phyloP scores from a whole-genome alignment of 2,329 filamentous ascomycete species.

The Diaporthe capsici region DNA sequence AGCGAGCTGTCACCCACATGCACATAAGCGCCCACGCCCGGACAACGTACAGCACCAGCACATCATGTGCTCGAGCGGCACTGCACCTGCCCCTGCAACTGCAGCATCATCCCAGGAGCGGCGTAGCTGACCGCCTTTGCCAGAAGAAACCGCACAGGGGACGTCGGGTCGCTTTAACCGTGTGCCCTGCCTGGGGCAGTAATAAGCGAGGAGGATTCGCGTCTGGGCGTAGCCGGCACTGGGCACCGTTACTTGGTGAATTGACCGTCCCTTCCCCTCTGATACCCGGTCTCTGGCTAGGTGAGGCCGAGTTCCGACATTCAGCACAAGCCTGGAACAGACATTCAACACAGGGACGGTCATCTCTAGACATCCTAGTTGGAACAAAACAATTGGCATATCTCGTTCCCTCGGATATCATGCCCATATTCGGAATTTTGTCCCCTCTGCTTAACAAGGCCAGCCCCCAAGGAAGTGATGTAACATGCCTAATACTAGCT shows the following conservation, averaged over 20 bases:
- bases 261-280: background rate
- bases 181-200: background rate
- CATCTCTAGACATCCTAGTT: background rate
- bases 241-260: background rate
- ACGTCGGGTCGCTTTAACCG: background rate
- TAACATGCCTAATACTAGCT: background rate
- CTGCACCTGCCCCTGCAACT: background rate
- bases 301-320: background rate
- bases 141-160: background rate
- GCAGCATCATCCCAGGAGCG: background rate
- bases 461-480: background rate
- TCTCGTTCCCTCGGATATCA: background rate
- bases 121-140: background rate
- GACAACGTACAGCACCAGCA: background rate
- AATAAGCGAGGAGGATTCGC: background rate
- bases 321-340: background rate
- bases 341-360: background rate
- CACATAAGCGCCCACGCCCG: background rate
- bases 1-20: conserved; percentile 19
- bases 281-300: background rate
- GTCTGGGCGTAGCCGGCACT: background rate
- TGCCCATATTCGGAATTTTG: background rate
- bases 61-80: conserved; percentile 19
- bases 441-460: no score
- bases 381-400: background rate